Conservation (phyloP, 345 rosid genomes). For the Euphorbia tirucalli region DNA sequence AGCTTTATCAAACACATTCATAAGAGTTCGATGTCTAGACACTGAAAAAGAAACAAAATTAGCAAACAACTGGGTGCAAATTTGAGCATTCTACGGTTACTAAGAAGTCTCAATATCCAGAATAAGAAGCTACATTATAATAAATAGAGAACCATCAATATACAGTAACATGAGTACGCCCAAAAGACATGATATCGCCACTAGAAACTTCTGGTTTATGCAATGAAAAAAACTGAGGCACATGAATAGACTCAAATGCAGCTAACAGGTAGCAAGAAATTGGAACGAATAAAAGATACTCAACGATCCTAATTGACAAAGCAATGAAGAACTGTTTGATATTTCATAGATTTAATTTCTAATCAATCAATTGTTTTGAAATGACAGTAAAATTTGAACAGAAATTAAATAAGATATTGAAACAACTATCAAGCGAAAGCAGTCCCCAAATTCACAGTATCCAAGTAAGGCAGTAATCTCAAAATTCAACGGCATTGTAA, state of each 20-base stretch:
- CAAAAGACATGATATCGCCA: neutral
- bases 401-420: neutral
- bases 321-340: neutral
- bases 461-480: neutral
- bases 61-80: slow-evolving; percentile 2
- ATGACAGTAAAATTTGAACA: neutral
- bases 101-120: neutral
- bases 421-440: neutral
- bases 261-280: neutral
- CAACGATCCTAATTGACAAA: neutral
- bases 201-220: neutral
- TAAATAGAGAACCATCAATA: neutral
- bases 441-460: neutral
- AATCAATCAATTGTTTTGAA: neutral
- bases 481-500: neutral
- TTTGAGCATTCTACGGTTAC: neutral
- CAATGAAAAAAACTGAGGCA: neutral
- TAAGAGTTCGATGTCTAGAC: slow-evolving; percentile 90
- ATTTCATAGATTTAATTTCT: neutral
- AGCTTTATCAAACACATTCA: slow-evolving; percentile 86
- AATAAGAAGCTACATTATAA: slow-evolving; percentile 18
- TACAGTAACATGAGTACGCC: neutral
- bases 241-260: neutral
- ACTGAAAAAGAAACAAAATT: slow-evolving; percentile 35
- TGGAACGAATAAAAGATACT: neutral